A percentile compares a stretch with the other conserved stretches of the same genome.
Conservation (phyloP, 768 basidiomycete genomes). For the Punctularia strigosozonata region DNA sequence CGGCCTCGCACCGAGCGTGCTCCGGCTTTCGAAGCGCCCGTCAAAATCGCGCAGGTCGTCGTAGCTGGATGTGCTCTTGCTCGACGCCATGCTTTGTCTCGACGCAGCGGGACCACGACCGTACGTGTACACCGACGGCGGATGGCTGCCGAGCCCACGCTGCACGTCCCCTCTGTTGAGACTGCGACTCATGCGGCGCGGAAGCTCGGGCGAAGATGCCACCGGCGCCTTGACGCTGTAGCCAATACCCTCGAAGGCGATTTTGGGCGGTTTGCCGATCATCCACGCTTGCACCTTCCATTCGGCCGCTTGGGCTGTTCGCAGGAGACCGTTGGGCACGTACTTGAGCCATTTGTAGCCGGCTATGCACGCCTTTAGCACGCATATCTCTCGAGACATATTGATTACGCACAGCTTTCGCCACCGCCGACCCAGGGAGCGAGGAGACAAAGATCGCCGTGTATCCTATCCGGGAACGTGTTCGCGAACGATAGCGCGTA, state of each 20-base stretch:
- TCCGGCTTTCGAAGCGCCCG: slow-evolving; percentile 73
- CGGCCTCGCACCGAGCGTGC: slow-evolving; percentile 46
- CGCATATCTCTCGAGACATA: slow-evolving; percentile 8
- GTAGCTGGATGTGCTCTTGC: slow-evolving; percentile 74
- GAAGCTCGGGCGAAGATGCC: slow-evolving; percentile 5
- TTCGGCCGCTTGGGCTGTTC: slow-evolving; percentile 93
- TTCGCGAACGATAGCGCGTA: slow-evolving; percentile 87
- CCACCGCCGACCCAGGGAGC: slow-evolving; percentile 95
- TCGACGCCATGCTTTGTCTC: slow-evolving; percentile 63
- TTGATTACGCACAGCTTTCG: slow-evolving; percentile 59
- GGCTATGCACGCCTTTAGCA: slow-evolving; percentile 23
- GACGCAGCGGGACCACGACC: slow-evolving; percentile 13
- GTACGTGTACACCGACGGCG: too few species aligned
- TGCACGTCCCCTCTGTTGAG: slow-evolving; percentile 7
- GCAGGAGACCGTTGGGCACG: slow-evolving; percentile 84
- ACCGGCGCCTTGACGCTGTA: slow-evolving; percentile 39
- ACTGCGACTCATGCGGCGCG: neutral
- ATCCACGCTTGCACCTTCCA: slow-evolving; percentile 97
- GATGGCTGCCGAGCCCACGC: slow-evolving; percentile 5
- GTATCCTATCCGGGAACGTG: slow-evolving; percentile 59
- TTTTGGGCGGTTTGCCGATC: slow-evolving; percentile 87
- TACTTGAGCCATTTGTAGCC: slow-evolving; percentile 97
- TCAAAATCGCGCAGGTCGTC: slow-evolving; percentile 83
- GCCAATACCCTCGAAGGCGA: slow-evolving; percentile 79
- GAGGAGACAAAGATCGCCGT: slow-evolving; percentile 77